Base-by-base conservation (phyloP, 2,329 filamentous ascomycete genomes). In the Beauveria scarabaeidicola region DNA sequence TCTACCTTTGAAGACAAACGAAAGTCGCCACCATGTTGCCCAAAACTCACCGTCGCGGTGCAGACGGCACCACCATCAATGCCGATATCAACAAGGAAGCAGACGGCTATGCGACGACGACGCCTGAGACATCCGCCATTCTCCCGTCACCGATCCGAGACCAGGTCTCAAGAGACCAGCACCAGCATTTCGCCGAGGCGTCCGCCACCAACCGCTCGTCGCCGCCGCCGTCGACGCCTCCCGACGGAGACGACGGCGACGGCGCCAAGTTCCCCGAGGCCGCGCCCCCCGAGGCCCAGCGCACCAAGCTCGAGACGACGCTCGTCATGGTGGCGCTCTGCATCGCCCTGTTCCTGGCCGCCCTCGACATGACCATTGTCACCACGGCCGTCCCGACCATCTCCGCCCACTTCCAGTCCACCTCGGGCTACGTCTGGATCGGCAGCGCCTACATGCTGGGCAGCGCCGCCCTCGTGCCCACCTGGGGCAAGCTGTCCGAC, bases 361-460 rank as follows among this genome's bases (percentile, higher is more conserved):
- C 81, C 0, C 74, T 83, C 56, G 81, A 83, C 66, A 73, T 78
- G 55, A 87, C 84, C 32, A 86, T 88, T 67, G 77, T 89, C 64
- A 80, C 86, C 11, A 88, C 86, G 0, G 84, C 86, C 6, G 77
- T 88, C 5, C 86, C 87, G 0, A 84, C 83, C 15, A 89, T 90
- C 63, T 78, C 82, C 5, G 72, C 73, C 38, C 78, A 88, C 61
- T 82, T 92, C 62, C 68, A 84, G 48, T 88, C 87, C 6, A 83
- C 83, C 3, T 76, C 81, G 17, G 88, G 88, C 25, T 92, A 91
- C 72, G 82, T 86, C 55, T 92, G 89, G 90, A 86, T 93, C 62
- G 89, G 89, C 15, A 84, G 82, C 41, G 84, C 88, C 3, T 93
- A 89, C 67, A 77, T 91, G 7, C 81, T 92, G 11, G 87, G 85